Conservation (phyloP, 1,284 basidiomycete species). For the Tremellales sp. region DNA sequence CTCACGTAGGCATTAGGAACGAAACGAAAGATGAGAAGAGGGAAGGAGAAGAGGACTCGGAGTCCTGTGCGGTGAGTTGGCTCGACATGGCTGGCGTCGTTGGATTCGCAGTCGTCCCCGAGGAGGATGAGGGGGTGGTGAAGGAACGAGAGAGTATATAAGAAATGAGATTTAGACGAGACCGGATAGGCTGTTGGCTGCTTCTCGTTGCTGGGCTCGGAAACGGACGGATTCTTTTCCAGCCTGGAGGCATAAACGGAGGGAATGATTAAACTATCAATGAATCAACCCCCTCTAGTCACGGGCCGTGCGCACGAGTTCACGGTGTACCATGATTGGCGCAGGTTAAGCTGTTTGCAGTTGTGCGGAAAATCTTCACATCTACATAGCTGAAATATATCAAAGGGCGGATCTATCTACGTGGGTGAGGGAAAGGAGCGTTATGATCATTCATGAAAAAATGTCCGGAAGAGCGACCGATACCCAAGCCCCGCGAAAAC, state of each 20-base stretch:
- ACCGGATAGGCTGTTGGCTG: not conserved
- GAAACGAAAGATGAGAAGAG: slow-evolving; percentile 33
- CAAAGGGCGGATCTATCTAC: no score
- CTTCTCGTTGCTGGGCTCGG: not conserved
- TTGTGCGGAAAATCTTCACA: no score
- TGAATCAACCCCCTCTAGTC: no score
- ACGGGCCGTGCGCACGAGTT: no score
- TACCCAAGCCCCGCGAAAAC: not conserved
- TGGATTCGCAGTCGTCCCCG: no score
- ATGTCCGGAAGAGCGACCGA: not conserved
- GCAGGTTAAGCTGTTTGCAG: no score
- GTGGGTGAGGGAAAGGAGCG: no score
- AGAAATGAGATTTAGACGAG: not conserved
- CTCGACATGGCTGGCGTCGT: not conserved
- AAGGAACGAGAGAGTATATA: not conserved
- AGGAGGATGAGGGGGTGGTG: not conserved
- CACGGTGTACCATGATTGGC: no score
- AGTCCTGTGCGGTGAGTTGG: not conserved
- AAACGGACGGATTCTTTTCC: not conserved
- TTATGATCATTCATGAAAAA: no score
- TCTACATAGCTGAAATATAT: no score
- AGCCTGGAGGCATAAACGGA: not conserved
- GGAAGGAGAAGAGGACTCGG: slow-evolving; percentile 13
- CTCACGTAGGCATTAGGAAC: slow-evolving; percentile 40
- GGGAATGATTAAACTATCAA: not conserved